Evolutionary conservation across 345 rosid genomes (phyloP).

Genomic region (Iberis pinnata): DNA sequence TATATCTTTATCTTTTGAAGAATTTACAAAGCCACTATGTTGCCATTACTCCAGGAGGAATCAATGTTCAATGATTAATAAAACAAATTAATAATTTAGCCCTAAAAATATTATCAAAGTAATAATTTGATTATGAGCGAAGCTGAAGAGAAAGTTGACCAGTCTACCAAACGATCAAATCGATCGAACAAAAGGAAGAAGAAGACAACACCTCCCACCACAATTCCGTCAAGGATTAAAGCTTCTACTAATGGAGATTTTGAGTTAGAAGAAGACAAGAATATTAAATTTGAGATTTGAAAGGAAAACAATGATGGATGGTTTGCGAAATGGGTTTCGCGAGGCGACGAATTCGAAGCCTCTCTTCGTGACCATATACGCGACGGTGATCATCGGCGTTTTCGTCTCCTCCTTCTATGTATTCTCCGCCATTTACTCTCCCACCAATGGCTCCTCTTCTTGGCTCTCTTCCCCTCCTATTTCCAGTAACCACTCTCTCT

Average conservation of each 20-base stretch:
- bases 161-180: conserved; percentile 28
- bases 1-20: too few relatives aligned
- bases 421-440: conserved; percentile 76
- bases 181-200: conserved; percentile 23
- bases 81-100: too few relatives aligned
- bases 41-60: too few relatives aligned
- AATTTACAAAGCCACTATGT: too few relatives aligned
- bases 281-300: background rate
- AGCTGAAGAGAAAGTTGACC: conserved; percentile 32
- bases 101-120: background rate
- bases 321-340: conserved; percentile 64
- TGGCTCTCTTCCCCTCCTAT: conserved; percentile 59
- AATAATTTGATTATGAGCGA: conserved; percentile 16
- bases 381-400: conserved; percentile 66
- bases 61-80: too few relatives aligned
- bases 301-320: conserved; percentile 35
- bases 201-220: background rate
- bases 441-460: conserved; percentile 38
- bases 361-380: conserved; percentile 72
- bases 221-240: background rate
- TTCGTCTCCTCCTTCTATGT: conserved; percentile 72
- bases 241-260: conserved; percentile 28
- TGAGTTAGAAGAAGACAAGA: conserved; percentile 19
- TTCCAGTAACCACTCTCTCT: conserved; percentile 23
- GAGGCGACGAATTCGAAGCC: conserved; percentile 67